Evolutionary conservation across 768 basidiomycete species (phyloP).

Genomic region (Crassisporium funariophilum): DNA sequence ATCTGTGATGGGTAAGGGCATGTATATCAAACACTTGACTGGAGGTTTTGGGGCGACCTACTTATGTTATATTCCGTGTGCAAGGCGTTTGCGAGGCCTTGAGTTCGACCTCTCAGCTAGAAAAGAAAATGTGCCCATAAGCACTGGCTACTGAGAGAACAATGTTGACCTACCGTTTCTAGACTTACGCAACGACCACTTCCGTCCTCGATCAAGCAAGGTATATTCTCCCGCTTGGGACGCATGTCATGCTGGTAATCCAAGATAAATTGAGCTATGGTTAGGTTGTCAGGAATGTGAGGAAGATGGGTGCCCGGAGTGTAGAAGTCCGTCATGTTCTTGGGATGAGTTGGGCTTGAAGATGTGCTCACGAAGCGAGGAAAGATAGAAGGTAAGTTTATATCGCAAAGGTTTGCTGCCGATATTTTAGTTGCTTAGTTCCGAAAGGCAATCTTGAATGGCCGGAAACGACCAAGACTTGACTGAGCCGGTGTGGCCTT

Average conservation of each 20-base stretch:
- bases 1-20: conserved; percentile 30
- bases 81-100: conserved; percentile 43
- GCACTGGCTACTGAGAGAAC: background rate
- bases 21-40: background rate
- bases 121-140: background rate
- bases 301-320: conserved; percentile 31
- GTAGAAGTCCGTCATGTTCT: conserved; percentile 31
- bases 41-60: conserved; percentile 17
- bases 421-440: too few species aligned
- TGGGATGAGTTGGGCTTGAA: background rate
- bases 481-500: too few species aligned
- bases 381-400: background rate
- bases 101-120: conserved; percentile 42
- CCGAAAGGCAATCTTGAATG: too few species aligned
- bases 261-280: conserved; percentile 58
- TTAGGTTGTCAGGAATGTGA: conserved; percentile 55
- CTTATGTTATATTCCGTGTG: conserved; percentile 37
- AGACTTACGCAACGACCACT: conserved; percentile 42
- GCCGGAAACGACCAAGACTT: too few species aligned
- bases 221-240: conserved; percentile 37
- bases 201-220: conserved; percentile 57
- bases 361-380: background rate
- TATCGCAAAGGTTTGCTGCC: background rate
- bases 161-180: conserved; percentile 36
- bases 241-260: conserved; percentile 47